Conservation (phyloP, 2,329 filamentous ascomycete species). For the Thielaviopsis punctulata region DNA sequence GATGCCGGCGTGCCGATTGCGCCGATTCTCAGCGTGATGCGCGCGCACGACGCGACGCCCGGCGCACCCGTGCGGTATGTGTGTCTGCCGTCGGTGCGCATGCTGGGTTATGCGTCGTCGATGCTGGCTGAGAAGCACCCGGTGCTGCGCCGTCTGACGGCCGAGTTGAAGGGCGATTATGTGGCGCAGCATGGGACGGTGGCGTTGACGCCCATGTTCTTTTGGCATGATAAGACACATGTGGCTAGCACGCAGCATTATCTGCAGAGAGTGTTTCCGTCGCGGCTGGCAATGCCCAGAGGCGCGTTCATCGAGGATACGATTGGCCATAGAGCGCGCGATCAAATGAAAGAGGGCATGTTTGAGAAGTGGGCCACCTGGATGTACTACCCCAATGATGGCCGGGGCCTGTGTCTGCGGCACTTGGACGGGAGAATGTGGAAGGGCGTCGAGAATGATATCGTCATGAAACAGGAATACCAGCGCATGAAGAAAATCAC, state of each 20-base stretch:
- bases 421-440: constrained; percentile 36
- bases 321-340: constrained; percentile 34
- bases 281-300: constrained; percentile 29
- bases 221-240: constrained; percentile 43
- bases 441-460: constrained; percentile 20
- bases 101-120: constrained; percentile 32
- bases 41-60: constrained; percentile 16
- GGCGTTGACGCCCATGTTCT: constrained; percentile 37
- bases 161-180: constrained; percentile 20
- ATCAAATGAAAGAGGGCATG: constrained; percentile 35
- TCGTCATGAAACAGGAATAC: constrained; percentile 15
- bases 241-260: constrained; percentile 33
- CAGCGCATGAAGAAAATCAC: constrained; percentile 14
- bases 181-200: constrained; percentile 15
- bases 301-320: constrained; percentile 41
- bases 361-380: constrained; percentile 38
- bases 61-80: constrained; percentile 31
- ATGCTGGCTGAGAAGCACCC: constrained; percentile 28
- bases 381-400: constrained; percentile 35
- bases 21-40: constrained; percentile 30
- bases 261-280: constrained; percentile 30
- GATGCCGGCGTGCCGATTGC: constrained; percentile 27
- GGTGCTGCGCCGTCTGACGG: constrained; percentile 24
- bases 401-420: constrained; percentile 27
- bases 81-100: constrained; percentile 33